Conservation (phyloP, 495 filamentous ascomycete genomes). For the Penicillium bovifimosum region DNA sequence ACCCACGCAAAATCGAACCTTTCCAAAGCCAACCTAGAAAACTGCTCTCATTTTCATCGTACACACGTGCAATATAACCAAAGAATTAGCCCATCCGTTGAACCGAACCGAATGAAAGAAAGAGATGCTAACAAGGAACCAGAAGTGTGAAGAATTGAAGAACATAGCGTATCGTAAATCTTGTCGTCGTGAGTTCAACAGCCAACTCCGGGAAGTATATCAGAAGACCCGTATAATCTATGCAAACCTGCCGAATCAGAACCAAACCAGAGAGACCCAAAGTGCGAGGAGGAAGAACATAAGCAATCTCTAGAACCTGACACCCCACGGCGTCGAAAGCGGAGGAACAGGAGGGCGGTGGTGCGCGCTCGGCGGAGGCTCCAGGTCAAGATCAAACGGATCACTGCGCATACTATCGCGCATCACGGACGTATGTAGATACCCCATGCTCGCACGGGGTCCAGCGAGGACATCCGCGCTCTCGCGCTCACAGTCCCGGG, state of each 20-base stretch:
- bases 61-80: not conserved
- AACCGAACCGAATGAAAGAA: not conserved
- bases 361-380: conserved; percentile 35
- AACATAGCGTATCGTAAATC: not conserved
- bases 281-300: not conserved
- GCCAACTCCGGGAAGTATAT: not conserved
- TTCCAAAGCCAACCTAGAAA: not conserved
- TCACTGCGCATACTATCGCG: conserved; percentile 49
- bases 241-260: not conserved
- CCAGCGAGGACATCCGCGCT: not conserved
- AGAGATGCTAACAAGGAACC: not conserved
- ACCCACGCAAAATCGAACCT: too few species aligned
- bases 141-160: not conserved
- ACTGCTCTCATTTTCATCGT: not conserved
- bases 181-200: not conserved
- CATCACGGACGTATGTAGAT: conserved; percentile 3
- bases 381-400: conserved; percentile 65
- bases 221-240: not conserved
- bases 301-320: conserved; percentile 2
- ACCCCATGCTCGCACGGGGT: not conserved
- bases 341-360: conserved; percentile 10
- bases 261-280: not conserved
- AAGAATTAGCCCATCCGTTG: not conserved
- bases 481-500: conserved; percentile 3
- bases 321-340: conserved; percentile 1